A percentile compares a stretch with the other conserved stretches of the same genome.
These are phyloP conservation scores for Amauroascus verrucosus DNA, from an alignment of 2,329 filamentous ascomycete genomes.

Conservation along the genomic window DNA sequence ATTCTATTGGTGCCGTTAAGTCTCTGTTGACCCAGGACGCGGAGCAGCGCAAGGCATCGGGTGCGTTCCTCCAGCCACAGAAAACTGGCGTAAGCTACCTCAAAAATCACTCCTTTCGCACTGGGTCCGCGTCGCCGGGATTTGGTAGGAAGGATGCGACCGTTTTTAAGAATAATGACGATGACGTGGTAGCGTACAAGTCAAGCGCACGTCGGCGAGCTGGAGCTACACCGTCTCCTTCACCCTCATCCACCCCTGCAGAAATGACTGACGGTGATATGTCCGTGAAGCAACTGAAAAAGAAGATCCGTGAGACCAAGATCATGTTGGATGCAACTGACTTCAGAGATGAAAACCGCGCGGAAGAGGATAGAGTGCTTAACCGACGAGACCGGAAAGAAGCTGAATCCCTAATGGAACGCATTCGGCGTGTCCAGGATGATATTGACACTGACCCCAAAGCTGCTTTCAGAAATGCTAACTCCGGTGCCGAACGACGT, in stretches of 20 bases:
- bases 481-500: conserved; percentile 80
- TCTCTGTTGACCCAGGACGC: conserved; percentile 81
- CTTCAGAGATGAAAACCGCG: conserved; percentile 81
- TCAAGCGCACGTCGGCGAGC: conserved; percentile 85
- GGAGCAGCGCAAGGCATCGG: conserved; percentile 75
- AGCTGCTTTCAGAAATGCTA: conserved; percentile 55
- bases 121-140: conserved; percentile 47
- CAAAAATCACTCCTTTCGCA: conserved; percentile 86
- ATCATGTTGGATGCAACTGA: conserved; percentile 92
- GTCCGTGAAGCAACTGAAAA: conserved; percentile 74
- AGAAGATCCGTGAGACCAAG: conserved; percentile 89
- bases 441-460: conserved; percentile 91
- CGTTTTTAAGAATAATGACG: conserved; percentile 82
- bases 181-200: conserved; percentile 81
- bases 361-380: conserved; percentile 83
- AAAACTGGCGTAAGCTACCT: conserved; percentile 97
- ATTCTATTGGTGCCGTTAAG: conserved; percentile 88
- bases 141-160: conserved; percentile 81
- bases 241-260: conserved; percentile 56
- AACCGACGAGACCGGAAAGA: conserved; percentile 85
- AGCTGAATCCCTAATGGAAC: conserved; percentile 85
- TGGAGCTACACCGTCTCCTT: conserved; percentile 62
- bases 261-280: conserved; percentile 66
- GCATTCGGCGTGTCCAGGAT: conserved; percentile 82
- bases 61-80: conserved; percentile 82